phyloP scores from a whole-genome alignment of 305 asterid genomes.

The Solanum aculeatissimum region DNA sequence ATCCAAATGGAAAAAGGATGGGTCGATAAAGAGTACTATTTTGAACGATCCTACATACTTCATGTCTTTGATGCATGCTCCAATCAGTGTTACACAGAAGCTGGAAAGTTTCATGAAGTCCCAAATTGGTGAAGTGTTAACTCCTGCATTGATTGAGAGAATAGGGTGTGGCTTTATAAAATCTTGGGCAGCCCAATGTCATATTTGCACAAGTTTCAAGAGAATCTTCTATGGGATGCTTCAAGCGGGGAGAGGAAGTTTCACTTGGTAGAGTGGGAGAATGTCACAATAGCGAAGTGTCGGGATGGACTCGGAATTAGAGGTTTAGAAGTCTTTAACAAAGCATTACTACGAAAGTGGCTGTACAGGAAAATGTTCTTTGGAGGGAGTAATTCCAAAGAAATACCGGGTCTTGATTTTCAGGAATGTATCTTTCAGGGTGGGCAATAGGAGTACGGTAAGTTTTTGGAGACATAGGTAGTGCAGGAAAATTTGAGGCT shows the following conservation, averaged over 20 bases:
- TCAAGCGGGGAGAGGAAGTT: background rate
- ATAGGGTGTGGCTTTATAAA: background rate
- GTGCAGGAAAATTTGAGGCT: too few species aligned
- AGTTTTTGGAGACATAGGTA: too few species aligned
- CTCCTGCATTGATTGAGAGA: background rate
- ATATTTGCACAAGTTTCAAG: background rate
- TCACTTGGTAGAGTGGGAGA: background rate
- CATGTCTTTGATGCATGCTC: background rate
- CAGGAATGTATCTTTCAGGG: too few species aligned
- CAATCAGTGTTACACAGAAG: background rate
- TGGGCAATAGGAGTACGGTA: too few species aligned
- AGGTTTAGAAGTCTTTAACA: background rate
- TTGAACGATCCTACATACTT: background rate
- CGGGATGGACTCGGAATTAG: background rate
- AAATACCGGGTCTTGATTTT: background rate
- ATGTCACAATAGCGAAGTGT: background rate
- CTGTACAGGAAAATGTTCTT: background rate
- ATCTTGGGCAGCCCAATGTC: background rate
- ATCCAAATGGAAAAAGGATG: background rate
- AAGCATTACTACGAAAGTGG: background rate
- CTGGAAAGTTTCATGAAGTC: background rate
- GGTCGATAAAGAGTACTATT: background rate
- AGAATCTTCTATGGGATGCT: background rate
- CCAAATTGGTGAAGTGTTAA: background rate
- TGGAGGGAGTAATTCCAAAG: background rate